Base-by-base conservation (phyloP, 164 flowering plant genomes). In the Aristolochia contorta region DNA sequence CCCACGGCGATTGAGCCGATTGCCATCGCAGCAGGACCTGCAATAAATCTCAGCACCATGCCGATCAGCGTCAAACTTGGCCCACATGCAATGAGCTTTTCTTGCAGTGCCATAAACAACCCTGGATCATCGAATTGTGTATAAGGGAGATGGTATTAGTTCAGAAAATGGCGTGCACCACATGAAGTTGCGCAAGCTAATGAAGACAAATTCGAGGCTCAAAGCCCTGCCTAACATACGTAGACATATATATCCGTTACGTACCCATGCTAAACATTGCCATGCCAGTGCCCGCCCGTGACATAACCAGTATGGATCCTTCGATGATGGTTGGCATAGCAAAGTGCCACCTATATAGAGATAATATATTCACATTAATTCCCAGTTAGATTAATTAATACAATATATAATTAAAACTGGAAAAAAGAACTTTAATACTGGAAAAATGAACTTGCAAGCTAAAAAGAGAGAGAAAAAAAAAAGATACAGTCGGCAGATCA, bases 241-340 rank as follows among this genome's bases (percentile, higher is more conserved):
- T 54, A 54, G 2, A 54, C 8, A 27, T 27, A 27, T 27, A 27
- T 27, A 27, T 27, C 30, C 30, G 3, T 27, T 27, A 27, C 81
- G 67, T 59, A 87, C 95, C 95, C 86, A 87, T 79, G 59, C 77
- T 84, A 67, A 87, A 87, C 91, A 86, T 86, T 62, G 96, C 85
- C 47, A 82, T 82, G 54, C 96, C 96, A 8, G 78, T 71, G 27
- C 91, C 91, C n/a, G 89, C 87, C 65, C 32, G 83, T 47, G 96
- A 79, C 84, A 87, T 72, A 37, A 87, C 74, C 58, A 73, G 60
- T 27, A 87, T 52, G 2, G 83, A 85, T 16, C 79, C 84, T 33
- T 87, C 87, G 64, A 87, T 47, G 57, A 87, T 75, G 55, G 72
- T 72, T n/a, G 91, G 96, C 87, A 85, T 80, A 60, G 64, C 48